These are phyloP conservation scores for Pseudogymnoascus sp. DNA, from an alignment of 2,329 filamentous ascomycete species.

Conservation along the genomic window DNA sequence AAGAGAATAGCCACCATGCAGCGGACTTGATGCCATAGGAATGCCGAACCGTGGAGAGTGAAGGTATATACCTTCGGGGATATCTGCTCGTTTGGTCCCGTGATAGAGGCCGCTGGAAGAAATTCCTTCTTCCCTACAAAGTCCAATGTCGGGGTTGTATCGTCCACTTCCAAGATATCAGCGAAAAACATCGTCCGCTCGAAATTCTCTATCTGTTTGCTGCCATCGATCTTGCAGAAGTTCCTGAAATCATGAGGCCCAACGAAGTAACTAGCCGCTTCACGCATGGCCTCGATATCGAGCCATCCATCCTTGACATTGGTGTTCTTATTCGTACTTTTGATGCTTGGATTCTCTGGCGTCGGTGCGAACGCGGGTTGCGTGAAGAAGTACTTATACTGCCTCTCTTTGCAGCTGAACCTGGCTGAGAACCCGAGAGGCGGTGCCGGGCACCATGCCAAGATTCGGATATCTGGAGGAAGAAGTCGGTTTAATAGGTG, in stretches of 20 bases:
- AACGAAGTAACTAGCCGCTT: constrained; percentile 72
- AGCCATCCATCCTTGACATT: constrained; percentile 65
- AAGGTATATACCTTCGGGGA: constrained; percentile 74
- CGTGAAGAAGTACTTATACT: constrained; percentile 97
- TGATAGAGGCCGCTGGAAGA: constrained; percentile 28
- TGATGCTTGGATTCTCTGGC: constrained; percentile 37
- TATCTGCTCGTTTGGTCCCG: constrained; percentile 14
- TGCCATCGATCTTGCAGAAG: constrained; percentile 87
- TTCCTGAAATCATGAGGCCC: constrained; percentile 93
- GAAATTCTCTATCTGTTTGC: constrained; percentile 85
- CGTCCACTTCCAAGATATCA: constrained; percentile 65
- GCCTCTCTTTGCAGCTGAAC: constrained; percentile 84
- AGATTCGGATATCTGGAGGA: constrained; percentile 79
- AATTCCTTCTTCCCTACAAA: constrained; percentile 48
- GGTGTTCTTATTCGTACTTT: constrained; percentile 27
- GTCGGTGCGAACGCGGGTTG: constrained; percentile 77
- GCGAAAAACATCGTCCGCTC: constrained; percentile 71
- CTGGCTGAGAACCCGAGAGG: constrained; percentile 79
- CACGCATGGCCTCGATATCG: constrained; percentile 78
- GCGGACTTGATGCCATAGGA: constrained; percentile 96
- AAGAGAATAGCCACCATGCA: constrained; percentile 94
- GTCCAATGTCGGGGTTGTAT: constrained; percentile 46
- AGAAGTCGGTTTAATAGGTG: constrained; percentile 80
- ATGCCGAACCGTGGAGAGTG: constrained; percentile 81
- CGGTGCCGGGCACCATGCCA: constrained; percentile 87